phyloP scores from a whole-genome alignment of 2,329 filamentous ascomycete genomes.

The Aureobasidium sp. region DNA sequence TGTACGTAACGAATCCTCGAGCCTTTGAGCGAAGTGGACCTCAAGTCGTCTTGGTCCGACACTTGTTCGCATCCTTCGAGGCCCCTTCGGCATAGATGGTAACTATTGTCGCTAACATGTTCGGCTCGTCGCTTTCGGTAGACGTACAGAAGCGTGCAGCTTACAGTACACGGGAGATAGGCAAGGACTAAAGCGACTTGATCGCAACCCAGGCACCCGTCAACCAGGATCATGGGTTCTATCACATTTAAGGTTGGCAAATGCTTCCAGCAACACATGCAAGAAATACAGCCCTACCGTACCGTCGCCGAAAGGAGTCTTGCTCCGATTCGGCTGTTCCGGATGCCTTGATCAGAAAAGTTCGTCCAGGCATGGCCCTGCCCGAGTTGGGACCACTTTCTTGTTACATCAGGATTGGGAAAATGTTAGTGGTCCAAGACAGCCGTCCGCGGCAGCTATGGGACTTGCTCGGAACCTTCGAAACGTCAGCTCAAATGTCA shows the following conservation, averaged over 20 bases:
- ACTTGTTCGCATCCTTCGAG: not conserved
- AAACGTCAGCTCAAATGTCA: not conserved
- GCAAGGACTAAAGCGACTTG: not conserved
- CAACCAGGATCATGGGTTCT: constrained; percentile 1
- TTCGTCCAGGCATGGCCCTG: not conserved
- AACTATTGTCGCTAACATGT: not conserved
- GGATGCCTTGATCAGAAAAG: not conserved
- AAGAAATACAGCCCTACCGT: not conserved
- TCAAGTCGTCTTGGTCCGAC: not conserved
- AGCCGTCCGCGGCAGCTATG: not conserved
- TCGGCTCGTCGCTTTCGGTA: not conserved
- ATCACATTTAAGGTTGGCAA: not conserved
- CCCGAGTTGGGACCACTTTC: constrained; percentile 1
- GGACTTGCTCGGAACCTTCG: not conserved
- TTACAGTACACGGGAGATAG: not conserved
- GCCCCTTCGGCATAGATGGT: not conserved
- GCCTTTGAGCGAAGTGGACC: not conserved
- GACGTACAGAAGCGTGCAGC: not conserved
- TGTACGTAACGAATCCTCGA: not conserved
- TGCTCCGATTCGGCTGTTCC: not conserved
- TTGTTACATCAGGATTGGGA: not conserved
- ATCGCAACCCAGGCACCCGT: not conserved
- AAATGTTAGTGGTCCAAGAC: not conserved
- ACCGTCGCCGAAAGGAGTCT: not conserved
- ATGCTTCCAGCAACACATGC: not conserved